Conservation (phyloP, 331 rosid genomes). For the Malus hybrid region DNA sequence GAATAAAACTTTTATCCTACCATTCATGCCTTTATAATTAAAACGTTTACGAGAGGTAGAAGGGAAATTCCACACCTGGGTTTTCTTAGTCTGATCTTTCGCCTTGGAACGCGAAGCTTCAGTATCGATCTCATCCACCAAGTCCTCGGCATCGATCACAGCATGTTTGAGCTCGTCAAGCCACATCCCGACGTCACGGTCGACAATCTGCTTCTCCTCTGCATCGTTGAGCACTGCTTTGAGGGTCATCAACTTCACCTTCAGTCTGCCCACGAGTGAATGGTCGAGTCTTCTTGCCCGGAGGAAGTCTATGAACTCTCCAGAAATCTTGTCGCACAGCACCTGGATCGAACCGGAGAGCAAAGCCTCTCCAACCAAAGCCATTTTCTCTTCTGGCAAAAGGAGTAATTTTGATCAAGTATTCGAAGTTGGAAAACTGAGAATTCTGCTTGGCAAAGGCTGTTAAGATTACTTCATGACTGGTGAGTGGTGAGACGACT, state of each 20-base stretch:
- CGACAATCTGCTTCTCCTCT: slow-evolving; percentile 16
- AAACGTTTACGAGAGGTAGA: neutral
- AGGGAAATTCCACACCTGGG: neutral
- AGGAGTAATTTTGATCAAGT: too few relatives aligned
- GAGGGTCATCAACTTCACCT: neutral
- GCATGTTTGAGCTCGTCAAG: neutral
- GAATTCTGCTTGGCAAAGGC: too few relatives aligned
- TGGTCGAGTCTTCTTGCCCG: neutral
- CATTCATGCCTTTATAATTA: neutral
- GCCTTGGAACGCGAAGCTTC: neutral
- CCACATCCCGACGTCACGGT: neutral
- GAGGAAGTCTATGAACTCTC: neutral
- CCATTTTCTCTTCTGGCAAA: too few relatives aligned
- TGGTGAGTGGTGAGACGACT: too few relatives aligned
- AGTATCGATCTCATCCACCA: neutral
- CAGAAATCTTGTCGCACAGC: neutral
- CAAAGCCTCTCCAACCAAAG: too few relatives aligned
- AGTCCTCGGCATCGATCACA: slow-evolving; percentile 16
- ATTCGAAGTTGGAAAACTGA: too few relatives aligned
- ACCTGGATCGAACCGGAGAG: neutral
- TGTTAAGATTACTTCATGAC: too few relatives aligned
- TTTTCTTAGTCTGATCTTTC: neutral
- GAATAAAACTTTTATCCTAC: neutral
- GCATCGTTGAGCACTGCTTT: slow-evolving; percentile 17
- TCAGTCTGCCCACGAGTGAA: neutral